A percentile compares a stretch with the other conserved stretches of the same genome.
Conservation (phyloP, 2,329 filamentous ascomycete genomes). For the Epichloe brachyelytri region DNA sequence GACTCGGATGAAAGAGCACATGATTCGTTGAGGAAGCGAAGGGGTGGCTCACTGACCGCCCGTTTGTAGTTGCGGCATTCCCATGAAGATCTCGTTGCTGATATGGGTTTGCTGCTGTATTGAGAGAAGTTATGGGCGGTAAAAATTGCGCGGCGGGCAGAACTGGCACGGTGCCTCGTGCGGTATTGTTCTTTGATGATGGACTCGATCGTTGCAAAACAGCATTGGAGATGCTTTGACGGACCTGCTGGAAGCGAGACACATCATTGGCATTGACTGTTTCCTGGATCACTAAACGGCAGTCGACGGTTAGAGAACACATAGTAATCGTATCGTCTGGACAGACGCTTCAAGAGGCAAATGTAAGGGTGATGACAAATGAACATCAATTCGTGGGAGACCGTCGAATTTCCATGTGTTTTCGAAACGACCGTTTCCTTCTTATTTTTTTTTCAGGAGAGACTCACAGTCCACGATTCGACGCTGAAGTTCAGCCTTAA, state of each 20-base stretch:
- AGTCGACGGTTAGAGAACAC: slow-evolving; percentile 3
- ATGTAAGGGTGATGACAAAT: background rate
- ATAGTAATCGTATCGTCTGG: background rate
- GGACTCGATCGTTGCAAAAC: slow-evolving; percentile 17
- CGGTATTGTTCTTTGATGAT: slow-evolving; percentile 9
- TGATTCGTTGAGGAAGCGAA: slow-evolving; percentile 8
- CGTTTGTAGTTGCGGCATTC: slow-evolving; percentile 8
- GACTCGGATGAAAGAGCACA: slow-evolving; percentile 52
- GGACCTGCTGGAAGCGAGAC: slow-evolving; percentile 29
- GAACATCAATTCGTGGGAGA: background rate
- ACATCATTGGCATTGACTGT: slow-evolving; percentile 24
- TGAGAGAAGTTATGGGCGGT: slow-evolving; percentile 11
- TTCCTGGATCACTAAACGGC: slow-evolving; percentile 27
- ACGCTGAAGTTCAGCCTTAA: slow-evolving; percentile 70
- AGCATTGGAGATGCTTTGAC: slow-evolving; percentile 27
- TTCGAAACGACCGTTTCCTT: background rate
- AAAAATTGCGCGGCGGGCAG: slow-evolving; percentile 5
- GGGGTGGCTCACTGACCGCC: slow-evolving; percentile 9
- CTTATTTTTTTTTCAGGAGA: background rate
- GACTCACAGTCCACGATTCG: slow-evolving; percentile 68
- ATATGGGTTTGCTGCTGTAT: slow-evolving; percentile 3
- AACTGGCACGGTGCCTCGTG: slow-evolving; percentile 1
- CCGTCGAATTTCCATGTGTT: background rate
- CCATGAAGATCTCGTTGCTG: slow-evolving; percentile 9
- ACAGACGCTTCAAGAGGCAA: background rate